phyloP scores from a whole-genome alignment of 1,139 yeast species.

The Taiozyma onychis region DNA sequence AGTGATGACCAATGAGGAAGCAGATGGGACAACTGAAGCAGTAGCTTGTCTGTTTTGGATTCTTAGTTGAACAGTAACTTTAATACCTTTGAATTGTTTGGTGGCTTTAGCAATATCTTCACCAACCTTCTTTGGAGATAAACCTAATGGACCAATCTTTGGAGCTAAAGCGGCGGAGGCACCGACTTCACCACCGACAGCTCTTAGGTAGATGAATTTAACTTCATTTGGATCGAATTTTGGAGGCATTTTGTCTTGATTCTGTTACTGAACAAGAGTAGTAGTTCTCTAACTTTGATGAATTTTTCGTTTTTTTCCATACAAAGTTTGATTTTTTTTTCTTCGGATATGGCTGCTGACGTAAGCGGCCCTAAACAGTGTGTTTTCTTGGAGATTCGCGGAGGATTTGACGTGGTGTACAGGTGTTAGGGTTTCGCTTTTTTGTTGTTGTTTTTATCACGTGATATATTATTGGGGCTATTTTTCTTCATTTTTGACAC shows the following conservation, averaged over 20 bases:
- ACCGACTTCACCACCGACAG: constrained; percentile 99
- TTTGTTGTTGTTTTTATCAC: neutral
- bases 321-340: neutral
- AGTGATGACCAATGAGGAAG: constrained; percentile 97
- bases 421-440: neutral
- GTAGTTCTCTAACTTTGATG: neutral
- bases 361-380: neutral
- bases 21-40: constrained; percentile 99
- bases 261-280: neutral
- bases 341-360: neutral
- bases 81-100: constrained; percentile 97
- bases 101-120: constrained; percentile 99
- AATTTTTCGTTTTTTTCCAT: constrained; percentile 1
- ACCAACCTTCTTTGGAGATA: constrained; percentile 99
- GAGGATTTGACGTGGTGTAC: neutral
- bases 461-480: too few relatives aligned
- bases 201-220: constrained; percentile 98
- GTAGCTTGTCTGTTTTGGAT: constrained; percentile 99
- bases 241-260: constrained; percentile 67
- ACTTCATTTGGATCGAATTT: constrained; percentile 99
- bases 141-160: constrained; percentile 99
- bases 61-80: constrained; percentile 97
- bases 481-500: neutral
- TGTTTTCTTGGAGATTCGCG: neutral
- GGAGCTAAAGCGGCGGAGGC: constrained; percentile 99